These are phyloP conservation scores for Arthrinium phaeospermum DNA, from an alignment of 2,329 filamentous ascomycete species.

Conservation along the genomic window DNA sequence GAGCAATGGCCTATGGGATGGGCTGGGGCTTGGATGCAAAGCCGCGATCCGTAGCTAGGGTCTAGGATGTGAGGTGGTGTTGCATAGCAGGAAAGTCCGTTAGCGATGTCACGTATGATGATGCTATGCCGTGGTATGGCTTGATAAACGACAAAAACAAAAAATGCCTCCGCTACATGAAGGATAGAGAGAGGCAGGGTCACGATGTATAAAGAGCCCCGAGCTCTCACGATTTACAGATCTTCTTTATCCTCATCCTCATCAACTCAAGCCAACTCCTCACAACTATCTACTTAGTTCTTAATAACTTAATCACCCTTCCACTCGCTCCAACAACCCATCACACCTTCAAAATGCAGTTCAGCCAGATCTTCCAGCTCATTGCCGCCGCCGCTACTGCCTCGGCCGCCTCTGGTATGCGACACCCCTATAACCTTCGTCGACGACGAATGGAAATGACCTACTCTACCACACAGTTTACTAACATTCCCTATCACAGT, in stretches of 20 bases:
- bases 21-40: not conserved
- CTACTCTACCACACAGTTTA: not conserved
- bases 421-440: not conserved
- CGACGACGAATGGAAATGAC: not conserved
- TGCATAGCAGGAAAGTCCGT: not conserved
- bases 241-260: conserved; percentile 1
- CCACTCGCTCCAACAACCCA: conserved; percentile 15
- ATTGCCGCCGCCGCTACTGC: conserved; percentile 36
- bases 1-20: not conserved
- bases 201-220: conserved; percentile 18
- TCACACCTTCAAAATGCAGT: conserved; percentile 36
- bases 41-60: not conserved
- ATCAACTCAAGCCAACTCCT: not conserved
- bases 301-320: conserved; percentile 16
- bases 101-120: conserved; percentile 18
- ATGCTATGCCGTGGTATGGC: conserved; percentile 1
- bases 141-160: not conserved
- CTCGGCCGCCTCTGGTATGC: conserved; percentile 35
- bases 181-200: not conserved
- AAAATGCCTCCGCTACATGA: conserved; percentile 4
- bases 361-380: conserved; percentile 33
- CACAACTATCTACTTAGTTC: conserved; percentile 15
- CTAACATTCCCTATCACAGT: conserved; percentile 50
- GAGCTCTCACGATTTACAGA: not conserved
- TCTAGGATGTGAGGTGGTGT: not conserved